phyloP scores from a whole-genome alignment of 2,329 filamentous ascomycete genomes.

The Cercospora sp. region DNA sequence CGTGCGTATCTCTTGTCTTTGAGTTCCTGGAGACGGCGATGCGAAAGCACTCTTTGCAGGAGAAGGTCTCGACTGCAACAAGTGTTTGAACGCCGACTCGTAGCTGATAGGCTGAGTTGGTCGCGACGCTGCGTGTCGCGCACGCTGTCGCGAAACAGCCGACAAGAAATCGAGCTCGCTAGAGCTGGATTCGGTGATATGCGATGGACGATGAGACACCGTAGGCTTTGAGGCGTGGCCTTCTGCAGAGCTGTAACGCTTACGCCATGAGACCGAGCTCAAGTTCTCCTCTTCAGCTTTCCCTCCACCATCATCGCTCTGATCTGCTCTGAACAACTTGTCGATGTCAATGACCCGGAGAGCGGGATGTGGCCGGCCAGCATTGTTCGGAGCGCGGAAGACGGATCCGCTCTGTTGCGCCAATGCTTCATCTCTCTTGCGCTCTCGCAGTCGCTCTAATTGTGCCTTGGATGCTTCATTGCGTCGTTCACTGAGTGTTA shows the following conservation, averaged over 20 bases:
- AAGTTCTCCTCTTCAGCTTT: background rate
- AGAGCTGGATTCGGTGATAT: background rate
- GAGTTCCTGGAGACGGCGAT: background rate
- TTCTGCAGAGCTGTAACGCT: background rate
- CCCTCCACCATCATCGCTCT: background rate
- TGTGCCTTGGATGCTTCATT: background rate
- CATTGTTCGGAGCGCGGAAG: background rate
- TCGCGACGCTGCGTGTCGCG: background rate
- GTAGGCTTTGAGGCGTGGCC: background rate
- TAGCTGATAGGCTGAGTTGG: background rate
- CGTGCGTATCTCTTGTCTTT: background rate
- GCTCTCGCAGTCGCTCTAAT: background rate
- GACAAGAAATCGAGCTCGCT: background rate
- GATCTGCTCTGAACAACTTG: background rate
- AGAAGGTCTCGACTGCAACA: background rate
- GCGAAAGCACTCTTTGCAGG: background rate
- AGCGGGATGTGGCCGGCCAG: background rate
- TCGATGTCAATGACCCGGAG: background rate
- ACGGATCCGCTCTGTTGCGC: background rate
- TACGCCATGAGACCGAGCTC: background rate
- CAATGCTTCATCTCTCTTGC: background rate
- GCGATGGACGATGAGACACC: background rate
- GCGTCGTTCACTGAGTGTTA: background rate
- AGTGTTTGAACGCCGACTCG: background rate
- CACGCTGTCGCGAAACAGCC: background rate